phyloP scores from a whole-genome alignment of 345 rosid species.

The Eucalyptus regnans region DNA sequence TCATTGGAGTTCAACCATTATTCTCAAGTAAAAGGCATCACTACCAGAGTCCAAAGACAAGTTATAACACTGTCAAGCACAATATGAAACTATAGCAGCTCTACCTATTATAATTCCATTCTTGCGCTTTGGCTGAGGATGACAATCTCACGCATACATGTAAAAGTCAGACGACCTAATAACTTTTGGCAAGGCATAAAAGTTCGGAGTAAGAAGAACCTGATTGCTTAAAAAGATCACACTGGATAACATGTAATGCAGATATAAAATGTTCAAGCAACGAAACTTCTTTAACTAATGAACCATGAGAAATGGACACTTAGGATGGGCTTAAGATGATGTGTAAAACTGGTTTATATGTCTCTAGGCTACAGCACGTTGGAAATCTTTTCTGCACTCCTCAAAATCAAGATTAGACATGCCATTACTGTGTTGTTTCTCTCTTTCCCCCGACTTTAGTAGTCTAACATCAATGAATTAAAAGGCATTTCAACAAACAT shows the following conservation, averaged over 20 bases:
- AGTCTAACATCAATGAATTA: not conserved
- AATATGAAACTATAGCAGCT: not conserved
- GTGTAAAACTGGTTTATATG: not conserved
- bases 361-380: not conserved
- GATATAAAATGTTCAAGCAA: not conserved
- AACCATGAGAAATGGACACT: not conserved
- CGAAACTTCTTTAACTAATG: not conserved
- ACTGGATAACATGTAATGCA: not conserved
- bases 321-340: not conserved
- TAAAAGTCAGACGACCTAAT: not conserved
- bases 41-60: not conserved
- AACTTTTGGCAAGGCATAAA: not conserved
- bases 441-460: not conserved
- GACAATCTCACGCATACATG: not conserved
- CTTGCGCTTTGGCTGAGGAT: not conserved
- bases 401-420: not conserved
- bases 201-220: not conserved
- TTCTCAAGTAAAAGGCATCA: not conserved
- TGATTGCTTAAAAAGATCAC: not conserved
- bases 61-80: not conserved
- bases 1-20: not conserved
- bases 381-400: not conserved
- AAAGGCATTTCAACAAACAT: not conserved
- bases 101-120: not conserved
- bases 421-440: not conserved